phyloP scores from a whole-genome alignment of 441 rosid genomes.

The Erysimum cheiri region DNA sequence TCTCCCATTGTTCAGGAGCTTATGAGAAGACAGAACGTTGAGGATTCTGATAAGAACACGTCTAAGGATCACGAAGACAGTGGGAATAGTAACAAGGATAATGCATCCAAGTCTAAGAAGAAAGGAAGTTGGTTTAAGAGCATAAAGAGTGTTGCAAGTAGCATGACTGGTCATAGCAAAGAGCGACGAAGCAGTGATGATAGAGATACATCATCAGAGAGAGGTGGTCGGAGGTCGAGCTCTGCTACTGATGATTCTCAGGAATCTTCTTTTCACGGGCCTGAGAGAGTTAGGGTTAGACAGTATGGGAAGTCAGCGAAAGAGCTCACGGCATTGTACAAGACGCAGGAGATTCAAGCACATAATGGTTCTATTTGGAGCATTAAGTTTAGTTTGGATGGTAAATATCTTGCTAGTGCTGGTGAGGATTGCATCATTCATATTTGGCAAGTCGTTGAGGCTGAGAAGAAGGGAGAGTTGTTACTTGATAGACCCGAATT shows the following conservation, averaged over 20 bases:
- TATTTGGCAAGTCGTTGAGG: slow-evolving; percentile 69
- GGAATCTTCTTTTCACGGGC: slow-evolving; percentile 84
- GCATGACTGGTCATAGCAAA: slow-evolving; percentile 60
- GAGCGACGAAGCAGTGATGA: slow-evolving; percentile 96
- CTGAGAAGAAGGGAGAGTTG: slow-evolving; percentile 77
- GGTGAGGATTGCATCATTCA: slow-evolving; percentile 77
- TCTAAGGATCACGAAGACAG: slow-evolving; percentile 47
- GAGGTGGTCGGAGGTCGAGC: slow-evolving; percentile 95
- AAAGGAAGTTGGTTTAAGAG: slow-evolving; percentile 81
- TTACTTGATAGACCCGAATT: slow-evolving; percentile 71
- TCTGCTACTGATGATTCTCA: slow-evolving; percentile 99
- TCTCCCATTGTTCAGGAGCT: slow-evolving; percentile 95
- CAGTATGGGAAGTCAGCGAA: slow-evolving; percentile 72
- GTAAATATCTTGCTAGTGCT: slow-evolving; percentile 78
- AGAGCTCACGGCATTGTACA: slow-evolving; percentile 67
- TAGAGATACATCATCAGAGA: slow-evolving; percentile 86
- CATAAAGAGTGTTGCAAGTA: slow-evolving; percentile 74
- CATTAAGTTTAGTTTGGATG: slow-evolving; percentile 82
- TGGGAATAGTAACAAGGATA: slow-evolving; percentile 40
- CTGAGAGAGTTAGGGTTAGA: slow-evolving; percentile 69
- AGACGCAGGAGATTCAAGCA: slow-evolving; percentile 78
- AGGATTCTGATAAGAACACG: slow-evolving; percentile 66
- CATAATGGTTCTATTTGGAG: slow-evolving; percentile 76
- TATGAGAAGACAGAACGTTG: slow-evolving; percentile 96
- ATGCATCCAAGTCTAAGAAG: slow-evolving; percentile 71